Conservation (phyloP, 1,284 basidiomycete species). For the Volvariella volvacea region DNA sequence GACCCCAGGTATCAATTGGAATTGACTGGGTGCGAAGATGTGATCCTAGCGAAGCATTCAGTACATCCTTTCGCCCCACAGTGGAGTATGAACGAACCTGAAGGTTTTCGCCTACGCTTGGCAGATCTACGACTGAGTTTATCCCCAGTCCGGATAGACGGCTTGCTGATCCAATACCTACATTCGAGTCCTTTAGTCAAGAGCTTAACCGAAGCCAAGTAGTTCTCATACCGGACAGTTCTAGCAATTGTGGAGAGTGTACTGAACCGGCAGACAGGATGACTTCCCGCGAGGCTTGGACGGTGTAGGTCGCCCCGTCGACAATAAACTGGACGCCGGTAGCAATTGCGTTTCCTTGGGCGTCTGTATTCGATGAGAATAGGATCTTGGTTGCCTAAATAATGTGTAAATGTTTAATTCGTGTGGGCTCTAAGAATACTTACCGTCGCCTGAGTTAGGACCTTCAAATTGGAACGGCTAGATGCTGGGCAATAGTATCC, state of each 20-base stretch:
- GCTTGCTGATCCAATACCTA: slow-evolving; percentile 11
- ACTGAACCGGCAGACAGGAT: slow-evolving; percentile 13
- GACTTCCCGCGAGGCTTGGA: slow-evolving; percentile 11
- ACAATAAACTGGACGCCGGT: slow-evolving; percentile 11
- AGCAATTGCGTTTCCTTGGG: slow-evolving; percentile 3
- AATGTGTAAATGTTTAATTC: no score
- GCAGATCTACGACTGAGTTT: slow-evolving; percentile 8
- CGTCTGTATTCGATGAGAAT: background rate
- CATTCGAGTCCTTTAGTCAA: slow-evolving; percentile 8
- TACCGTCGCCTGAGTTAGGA: background rate
- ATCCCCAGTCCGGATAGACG: slow-evolving; percentile 7
- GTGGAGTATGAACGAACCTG: slow-evolving; percentile 4
- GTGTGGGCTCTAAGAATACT: background rate
- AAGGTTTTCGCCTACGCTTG: slow-evolving; percentile 13
- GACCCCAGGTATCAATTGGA: slow-evolving; percentile 8
- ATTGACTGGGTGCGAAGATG: slow-evolving; percentile 9
- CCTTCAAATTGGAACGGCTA: background rate
- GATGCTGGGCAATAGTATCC: slow-evolving; percentile 5
- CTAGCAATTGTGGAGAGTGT: background rate
- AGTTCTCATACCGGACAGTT: background rate
- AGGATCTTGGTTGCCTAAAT: background rate
- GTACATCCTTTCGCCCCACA: background rate
- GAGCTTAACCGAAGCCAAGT: no score
- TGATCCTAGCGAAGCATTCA: slow-evolving; percentile 3
- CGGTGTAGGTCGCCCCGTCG: slow-evolving; percentile 1